Evolutionary conservation across 2,329 filamentous ascomycete species (phyloP).

Genomic region (Didymella segeticola): DNA sequence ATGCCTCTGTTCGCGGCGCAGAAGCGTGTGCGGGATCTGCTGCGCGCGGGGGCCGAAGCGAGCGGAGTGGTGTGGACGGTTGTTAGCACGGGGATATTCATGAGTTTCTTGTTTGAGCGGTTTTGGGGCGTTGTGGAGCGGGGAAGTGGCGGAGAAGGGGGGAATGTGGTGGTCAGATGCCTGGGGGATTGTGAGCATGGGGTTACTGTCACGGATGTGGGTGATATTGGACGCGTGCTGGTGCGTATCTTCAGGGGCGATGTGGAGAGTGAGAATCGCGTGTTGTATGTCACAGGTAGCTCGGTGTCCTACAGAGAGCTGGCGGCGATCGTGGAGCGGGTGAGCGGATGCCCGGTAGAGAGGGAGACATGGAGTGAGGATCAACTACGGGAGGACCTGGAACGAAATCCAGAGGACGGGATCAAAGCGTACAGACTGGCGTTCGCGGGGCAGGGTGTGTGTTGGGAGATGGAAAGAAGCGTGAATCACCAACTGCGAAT

Average conservation of each 20-base stretch:
- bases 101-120: constrained; percentile 70
- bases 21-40: constrained; percentile 50
- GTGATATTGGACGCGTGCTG: constrained; percentile 68
- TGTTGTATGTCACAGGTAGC: constrained; percentile 68
- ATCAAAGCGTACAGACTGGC: constrained; percentile 67
- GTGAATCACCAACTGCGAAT: constrained; percentile 61
- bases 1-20: constrained; percentile 75
- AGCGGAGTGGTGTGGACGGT: constrained; percentile 64
- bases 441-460: constrained; percentile 66
- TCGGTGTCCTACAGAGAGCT: constrained; percentile 65
- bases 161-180: constrained; percentile 54
- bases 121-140: constrained; percentile 68
- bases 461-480: constrained; percentile 63
- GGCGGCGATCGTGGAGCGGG: constrained; percentile 60
- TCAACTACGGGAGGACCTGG: constrained; percentile 55
- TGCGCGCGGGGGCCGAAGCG: constrained; percentile 28
- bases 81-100: constrained; percentile 74
- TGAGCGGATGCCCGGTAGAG: constrained; percentile 52
- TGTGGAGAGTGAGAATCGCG: constrained; percentile 42
- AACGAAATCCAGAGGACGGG: constrained; percentile 54
- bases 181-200: constrained; percentile 67
- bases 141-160: constrained; percentile 2
- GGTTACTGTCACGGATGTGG: constrained; percentile 68
- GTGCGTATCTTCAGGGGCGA: constrained; percentile 59
- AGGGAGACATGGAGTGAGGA: constrained; percentile 60